A percentile compares a stretch with the other conserved stretches of the same genome.
Conservation (phyloP, 768 basidiomycete species). For the Suillus subaureus region DNA sequence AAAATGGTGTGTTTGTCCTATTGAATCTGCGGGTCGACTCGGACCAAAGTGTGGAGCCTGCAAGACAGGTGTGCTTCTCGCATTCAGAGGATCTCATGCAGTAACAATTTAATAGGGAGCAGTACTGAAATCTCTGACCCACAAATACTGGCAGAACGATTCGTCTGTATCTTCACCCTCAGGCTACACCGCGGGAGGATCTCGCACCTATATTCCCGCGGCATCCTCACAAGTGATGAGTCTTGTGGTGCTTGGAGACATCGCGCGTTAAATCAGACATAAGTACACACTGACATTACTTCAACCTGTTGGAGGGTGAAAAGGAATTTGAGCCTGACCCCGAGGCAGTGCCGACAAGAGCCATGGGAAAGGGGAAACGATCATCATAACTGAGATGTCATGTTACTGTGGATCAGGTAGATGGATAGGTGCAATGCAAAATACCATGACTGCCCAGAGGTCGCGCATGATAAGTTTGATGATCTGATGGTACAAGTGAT, state of each 20-base stretch:
- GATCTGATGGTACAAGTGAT: slow-evolving; percentile 12
- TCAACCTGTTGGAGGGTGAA: not conserved
- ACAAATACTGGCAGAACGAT: not conserved
- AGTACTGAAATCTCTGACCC: not conserved
- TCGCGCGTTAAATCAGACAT: slow-evolving; percentile 45
- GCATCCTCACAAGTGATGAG: not conserved
- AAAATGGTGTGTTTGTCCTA: not conserved
- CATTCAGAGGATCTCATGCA: not conserved
- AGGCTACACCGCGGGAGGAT: not conserved
- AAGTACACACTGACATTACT: not conserved
- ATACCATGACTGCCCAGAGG: not conserved
- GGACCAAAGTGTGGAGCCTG: not conserved
- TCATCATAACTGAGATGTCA: not conserved
- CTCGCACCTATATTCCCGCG: not conserved
- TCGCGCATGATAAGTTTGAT: slow-evolving; percentile 1
- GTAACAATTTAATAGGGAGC: not conserved
- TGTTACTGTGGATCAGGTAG: not conserved
- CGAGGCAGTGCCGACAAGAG: not conserved
- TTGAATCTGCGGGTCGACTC: too few species aligned
- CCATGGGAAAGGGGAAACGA: not conserved
- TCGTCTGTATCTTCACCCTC: not conserved
- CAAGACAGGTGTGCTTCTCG: not conserved
- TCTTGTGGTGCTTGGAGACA: slow-evolving; percentile 39
- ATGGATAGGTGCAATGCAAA: not conserved
- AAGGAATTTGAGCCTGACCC: not conserved